phyloP scores from a whole-genome alignment of 2,329 filamentous ascomycete genomes.

The Neonectria magnoliae region DNA sequence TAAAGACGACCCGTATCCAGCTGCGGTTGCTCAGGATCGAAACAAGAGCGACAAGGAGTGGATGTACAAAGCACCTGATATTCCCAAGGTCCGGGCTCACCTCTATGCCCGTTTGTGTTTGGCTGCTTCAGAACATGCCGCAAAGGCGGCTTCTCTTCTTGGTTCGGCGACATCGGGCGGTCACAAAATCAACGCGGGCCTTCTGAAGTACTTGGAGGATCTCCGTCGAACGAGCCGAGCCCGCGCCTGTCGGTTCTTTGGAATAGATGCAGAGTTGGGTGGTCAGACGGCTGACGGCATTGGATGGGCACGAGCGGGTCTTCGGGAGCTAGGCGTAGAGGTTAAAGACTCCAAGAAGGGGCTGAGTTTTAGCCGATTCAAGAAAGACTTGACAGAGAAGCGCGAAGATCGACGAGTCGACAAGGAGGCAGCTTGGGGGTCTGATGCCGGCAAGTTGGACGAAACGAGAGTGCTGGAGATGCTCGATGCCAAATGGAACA shows the following conservation, averaged over 20 bases:
- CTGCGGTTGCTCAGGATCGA: conserved; percentile 80
- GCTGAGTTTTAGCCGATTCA: conserved; percentile 69
- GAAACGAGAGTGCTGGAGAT: conserved; percentile 87
- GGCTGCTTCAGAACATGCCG: conserved; percentile 87
- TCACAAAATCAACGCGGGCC: conserved; percentile 68
- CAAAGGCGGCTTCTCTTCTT: conserved; percentile 70
- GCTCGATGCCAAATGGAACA: conserved; percentile 88
- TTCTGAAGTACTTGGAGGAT: conserved; percentile 80
- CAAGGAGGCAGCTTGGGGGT: conserved; percentile 77
- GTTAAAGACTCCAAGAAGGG: conserved; percentile 63
- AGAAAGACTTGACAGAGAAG: conserved; percentile 79
- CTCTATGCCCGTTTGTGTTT: conserved; percentile 89
- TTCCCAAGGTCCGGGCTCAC: conserved; percentile 88
- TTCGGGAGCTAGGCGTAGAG: conserved; percentile 77
- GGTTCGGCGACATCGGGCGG: conserved; percentile 50
- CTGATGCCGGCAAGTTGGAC: conserved; percentile 85
- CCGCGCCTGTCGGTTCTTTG: conserved; percentile 90
- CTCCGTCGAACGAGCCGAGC: conserved; percentile 79
- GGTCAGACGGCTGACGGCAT: conserved; percentile 86
- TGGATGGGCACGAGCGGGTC: conserved; percentile 84
- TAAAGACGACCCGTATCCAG: conserved; percentile 94
- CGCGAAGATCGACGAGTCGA: conserved; percentile 83
- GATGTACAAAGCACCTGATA: conserved; percentile 93
- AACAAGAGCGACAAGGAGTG: conserved; percentile 89
- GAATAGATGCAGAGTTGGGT: conserved; percentile 84